Conservation (phyloP, 495 filamentous ascomycete species). For the Penicillium crystallinum region DNA sequence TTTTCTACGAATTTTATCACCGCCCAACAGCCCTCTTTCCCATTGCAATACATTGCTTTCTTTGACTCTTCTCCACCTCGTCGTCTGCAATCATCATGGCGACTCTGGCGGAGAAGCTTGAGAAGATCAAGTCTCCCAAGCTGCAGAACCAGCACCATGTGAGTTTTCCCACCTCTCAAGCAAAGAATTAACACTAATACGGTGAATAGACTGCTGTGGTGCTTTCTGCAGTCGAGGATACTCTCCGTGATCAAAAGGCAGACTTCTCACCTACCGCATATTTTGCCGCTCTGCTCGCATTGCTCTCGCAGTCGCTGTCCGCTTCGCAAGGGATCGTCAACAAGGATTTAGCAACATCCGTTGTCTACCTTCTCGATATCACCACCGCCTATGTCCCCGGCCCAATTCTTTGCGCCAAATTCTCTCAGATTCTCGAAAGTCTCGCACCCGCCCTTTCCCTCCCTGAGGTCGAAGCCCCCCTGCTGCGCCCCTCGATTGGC, state of each 20-base stretch:
- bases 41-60: conserved; percentile 1
- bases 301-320: conserved; percentile 71
- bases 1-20: conserved; percentile 9
- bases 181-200: conserved; percentile 2
- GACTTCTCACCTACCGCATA: conserved; percentile 82
- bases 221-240: conserved; percentile 86
- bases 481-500: conserved; percentile 84
- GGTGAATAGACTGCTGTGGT: conserved; percentile 72
- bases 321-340: conserved; percentile 59
- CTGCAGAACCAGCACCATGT: conserved; percentile 93
- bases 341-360: conserved; percentile 77
- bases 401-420: conserved; percentile 84
- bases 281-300: conserved; percentile 89
- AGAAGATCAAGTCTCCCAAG: conserved; percentile 94
- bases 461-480: conserved; percentile 78
- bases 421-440: conserved; percentile 82
- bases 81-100: conserved; percentile 44
- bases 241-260: conserved; percentile 78
- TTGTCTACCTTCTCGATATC: conserved; percentile 93
- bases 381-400: conserved; percentile 77
- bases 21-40: conserved; percentile 7
- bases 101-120: conserved; percentile 84
- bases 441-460: conserved; percentile 78
- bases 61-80: conserved; percentile 19
- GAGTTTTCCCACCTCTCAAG: conserved; percentile 25